Evolutionary conservation across 352 stramenopile species (phyloP).

Genomic region (Globisporangium rhizosaccharum): DNA sequence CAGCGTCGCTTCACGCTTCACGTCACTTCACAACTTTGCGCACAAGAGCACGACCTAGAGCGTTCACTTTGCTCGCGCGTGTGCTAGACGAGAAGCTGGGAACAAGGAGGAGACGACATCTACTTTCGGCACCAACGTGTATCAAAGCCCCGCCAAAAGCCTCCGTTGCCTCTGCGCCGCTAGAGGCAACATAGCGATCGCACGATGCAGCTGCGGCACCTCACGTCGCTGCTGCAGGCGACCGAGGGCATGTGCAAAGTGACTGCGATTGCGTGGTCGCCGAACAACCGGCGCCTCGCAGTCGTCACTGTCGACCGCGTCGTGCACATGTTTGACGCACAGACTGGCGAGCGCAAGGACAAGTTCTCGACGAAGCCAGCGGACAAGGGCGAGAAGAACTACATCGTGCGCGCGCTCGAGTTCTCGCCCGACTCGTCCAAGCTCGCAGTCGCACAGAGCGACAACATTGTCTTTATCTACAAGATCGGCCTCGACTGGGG

Average conservation of each 20-base stretch:
- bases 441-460: constrained; percentile 92
- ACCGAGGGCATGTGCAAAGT: constrained; percentile 90
- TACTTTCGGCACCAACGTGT: no score
- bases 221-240: constrained; percentile 89
- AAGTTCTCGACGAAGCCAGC: constrained; percentile 95
- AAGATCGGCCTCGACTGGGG: constrained; percentile 92
- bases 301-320: constrained; percentile 92
- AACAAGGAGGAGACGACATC: no score
- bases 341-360: constrained; percentile 90
- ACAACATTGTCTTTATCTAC: constrained; percentile 97
- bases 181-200: neutral
- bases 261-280: constrained; percentile 89
- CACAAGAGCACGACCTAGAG: no score
- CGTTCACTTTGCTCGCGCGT: no score
- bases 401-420: constrained; percentile 87
- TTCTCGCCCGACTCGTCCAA: constrained; percentile 93
- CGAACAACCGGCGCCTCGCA: constrained; percentile 90
- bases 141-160: no score
- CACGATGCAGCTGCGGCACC: constrained; percentile 89
- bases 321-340: constrained; percentile 91
- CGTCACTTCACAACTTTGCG: no score
- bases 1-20: no score
- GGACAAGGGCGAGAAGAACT: constrained; percentile 94
- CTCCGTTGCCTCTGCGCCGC: no score
- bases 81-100: no score